Conservation (phyloP, 148 eudicot genomes). For the Linanthus parryae region DNA sequence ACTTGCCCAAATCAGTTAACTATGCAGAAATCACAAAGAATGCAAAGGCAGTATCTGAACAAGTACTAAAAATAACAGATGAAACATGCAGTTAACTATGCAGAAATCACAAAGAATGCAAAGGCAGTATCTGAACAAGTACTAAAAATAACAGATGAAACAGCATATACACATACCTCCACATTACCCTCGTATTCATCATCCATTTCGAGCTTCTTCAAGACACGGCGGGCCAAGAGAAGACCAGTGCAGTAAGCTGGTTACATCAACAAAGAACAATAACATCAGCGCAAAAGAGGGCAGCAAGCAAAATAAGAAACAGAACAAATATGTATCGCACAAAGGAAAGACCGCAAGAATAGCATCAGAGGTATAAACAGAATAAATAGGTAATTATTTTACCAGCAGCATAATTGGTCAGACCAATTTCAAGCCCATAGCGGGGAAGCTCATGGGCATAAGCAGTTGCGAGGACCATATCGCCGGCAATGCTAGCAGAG, state of each 20-base stretch:
- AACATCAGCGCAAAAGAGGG: not conserved
- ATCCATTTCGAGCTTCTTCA: constrained; percentile 60
- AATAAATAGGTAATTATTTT: not conserved
- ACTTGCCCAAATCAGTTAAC: not conserved
- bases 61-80: not conserved
- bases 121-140: not conserved
- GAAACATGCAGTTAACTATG: not conserved
- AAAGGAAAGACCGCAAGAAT: too few species aligned
- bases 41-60: not conserved
- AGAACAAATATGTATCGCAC: not conserved
- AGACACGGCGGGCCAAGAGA: constrained; percentile 54
- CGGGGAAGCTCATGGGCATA: constrained; percentile 62
- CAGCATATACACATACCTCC: constrained; percentile 41
- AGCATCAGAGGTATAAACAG: not conserved
- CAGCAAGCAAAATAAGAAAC: not conserved
- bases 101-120: not conserved
- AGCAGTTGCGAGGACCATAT: constrained; percentile 51
- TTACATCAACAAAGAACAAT: not conserved
- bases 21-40: not conserved
- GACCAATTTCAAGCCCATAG: constrained; percentile 63
- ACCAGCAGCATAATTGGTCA: constrained; percentile 69
- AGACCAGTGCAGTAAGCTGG: constrained; percentile 71
- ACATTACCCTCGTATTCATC: constrained; percentile 62
- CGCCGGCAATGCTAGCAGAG: constrained; percentile 56
- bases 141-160: not conserved